Base-by-base conservation (phyloP, 352 stramenopile species). In the Thalassiosira delicatula region DNA sequence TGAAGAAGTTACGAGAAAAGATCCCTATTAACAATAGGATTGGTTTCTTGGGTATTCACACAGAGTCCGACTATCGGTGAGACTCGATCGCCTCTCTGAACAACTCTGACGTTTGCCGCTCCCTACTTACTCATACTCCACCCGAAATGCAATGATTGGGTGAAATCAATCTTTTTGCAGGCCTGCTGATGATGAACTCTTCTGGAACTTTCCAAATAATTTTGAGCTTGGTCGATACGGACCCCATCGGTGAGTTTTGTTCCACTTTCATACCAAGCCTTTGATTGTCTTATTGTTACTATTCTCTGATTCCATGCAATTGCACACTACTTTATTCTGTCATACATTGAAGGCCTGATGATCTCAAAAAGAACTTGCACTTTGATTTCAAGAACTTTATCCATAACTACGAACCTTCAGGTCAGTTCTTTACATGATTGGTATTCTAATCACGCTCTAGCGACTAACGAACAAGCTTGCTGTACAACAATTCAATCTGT, bases 351-450 rank as follows among this genome's bases (percentile, higher is more conserved):
- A 42, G 35, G 35, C 53, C 42, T 23, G 46, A 72, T 11, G 88
- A 92, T 79, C 74, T 79, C 5, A 92, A 92, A 51, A 66, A 59
- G 17, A 61, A 85, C 23, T 25, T 88, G 11, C 53, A 87, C 57
- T 90, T 84, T 59, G 66, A 85, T 40, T 65, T 90, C 19, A 91
- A 93, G 63, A 85, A 78, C 51, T 93, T 93, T 51, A 54, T 93
- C 51, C 88, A 84, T 74, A 69, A 83, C n/a, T 81, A 77, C 66
- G 79, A 88, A 44, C 80, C 81, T 27, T 72, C 63, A 21, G 35
- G 35, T 42, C 12, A 42, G 35, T 42, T 42, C 12, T 42, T 42
- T 12, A 5, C 35, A 42, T 42, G 35, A 12, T 42, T n/a, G n/a
- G n/a, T n/a, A n/a, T n/a, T n/a, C n/a, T n/a, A n/a, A n/a, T n/a